Percentiles rank a stretch among this genome's conserved stretches.
These are phyloP conservation scores for Calonectria hawksworthii DNA, from an alignment of 2,329 filamentous ascomycete species.

Conservation along the genomic window DNA sequence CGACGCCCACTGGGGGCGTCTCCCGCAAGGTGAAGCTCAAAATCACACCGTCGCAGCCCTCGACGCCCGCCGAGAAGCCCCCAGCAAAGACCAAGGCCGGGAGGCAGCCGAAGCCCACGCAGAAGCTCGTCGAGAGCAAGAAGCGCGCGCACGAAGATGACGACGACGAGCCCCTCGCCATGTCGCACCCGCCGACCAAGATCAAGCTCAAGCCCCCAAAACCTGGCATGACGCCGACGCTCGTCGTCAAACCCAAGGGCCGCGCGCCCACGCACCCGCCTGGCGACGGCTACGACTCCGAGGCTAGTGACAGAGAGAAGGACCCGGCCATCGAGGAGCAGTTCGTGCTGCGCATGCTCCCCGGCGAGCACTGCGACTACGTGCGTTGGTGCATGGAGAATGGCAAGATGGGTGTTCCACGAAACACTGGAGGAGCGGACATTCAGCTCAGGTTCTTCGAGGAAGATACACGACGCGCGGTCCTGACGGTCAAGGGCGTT, in stretches of 20 bases:
- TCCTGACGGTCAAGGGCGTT: conserved; percentile 77
- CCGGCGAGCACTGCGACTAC: conserved; percentile 88
- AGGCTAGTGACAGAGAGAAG: conserved; percentile 88
- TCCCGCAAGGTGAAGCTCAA: conserved; percentile 59
- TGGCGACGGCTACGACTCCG: conserved; percentile 96
- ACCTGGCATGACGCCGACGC: conserved; percentile 51
- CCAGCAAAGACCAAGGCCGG: conserved; percentile 71
- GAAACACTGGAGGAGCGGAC: conserved; percentile 78
- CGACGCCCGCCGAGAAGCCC: conserved; percentile 52
- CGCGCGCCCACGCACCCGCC: conserved; percentile 76
- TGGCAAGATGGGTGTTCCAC: conserved; percentile 78
- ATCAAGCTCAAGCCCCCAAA: conserved; percentile 66
- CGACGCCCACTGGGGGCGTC: conserved; percentile 49
- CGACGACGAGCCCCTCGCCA: conserved; percentile 58
- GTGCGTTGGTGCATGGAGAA: conserved; percentile 82
- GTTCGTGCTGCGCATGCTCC: conserved; percentile 89
- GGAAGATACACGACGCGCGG: conserved; percentile 78
- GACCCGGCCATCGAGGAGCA: conserved; percentile 93
- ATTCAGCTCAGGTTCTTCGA: conserved; percentile 86
- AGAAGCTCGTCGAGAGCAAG: conserved; percentile 70
- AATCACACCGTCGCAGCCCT: conserved; percentile 55
- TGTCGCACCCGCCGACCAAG: conserved; percentile 60
- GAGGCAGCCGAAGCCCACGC: conserved; percentile 70
- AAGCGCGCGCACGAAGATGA: conserved; percentile 73
- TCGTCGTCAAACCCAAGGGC: conserved; percentile 74